Conservation (phyloP, 306 rosid species). For the Cajanus cajan region DNA sequence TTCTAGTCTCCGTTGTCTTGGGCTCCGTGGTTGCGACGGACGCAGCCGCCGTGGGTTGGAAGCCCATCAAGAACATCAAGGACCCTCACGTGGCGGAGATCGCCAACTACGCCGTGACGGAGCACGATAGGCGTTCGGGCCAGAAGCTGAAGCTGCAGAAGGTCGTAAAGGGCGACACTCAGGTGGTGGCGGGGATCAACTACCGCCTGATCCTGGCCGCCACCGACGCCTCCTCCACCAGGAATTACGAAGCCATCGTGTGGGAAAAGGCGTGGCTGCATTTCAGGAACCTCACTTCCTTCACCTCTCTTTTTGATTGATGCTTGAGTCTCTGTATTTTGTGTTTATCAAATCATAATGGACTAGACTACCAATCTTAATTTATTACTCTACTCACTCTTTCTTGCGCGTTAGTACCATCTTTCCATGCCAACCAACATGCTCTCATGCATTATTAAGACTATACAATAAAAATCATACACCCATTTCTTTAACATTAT, state of each 20-base stretch:
- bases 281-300: slow-evolving; percentile 25
- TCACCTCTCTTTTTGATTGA: neutral
- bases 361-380: too few species aligned
- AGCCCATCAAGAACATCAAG: slow-evolving; percentile 35
- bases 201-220: slow-evolving; percentile 39
- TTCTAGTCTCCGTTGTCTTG: neutral
- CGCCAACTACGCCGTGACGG: slow-evolving; percentile 39
- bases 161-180: slow-evolving; percentile 38
- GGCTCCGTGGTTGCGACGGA: neutral
- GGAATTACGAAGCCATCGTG: slow-evolving; percentile 33
- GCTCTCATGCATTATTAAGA: too few species aligned
- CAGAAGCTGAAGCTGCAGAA: slow-evolving; percentile 8
- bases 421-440: too few species aligned
- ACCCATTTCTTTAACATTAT: too few species aligned
- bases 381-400: too few species aligned
- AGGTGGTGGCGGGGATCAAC: slow-evolving; percentile 35
- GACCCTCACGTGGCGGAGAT: slow-evolving; percentile 46
- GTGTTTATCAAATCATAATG: too few species aligned
- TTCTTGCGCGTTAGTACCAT: too few species aligned
- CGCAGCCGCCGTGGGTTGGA: slow-evolving; percentile 24
- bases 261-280: slow-evolving; percentile 40
- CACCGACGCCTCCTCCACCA: neutral
- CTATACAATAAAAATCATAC: too few species aligned
- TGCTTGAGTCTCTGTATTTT: neutral
- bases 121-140: slow-evolving; percentile 31